Evolutionary conservation across 441 rosid species (phyloP).

Genomic region (Adansonia grandidieri): DNA sequence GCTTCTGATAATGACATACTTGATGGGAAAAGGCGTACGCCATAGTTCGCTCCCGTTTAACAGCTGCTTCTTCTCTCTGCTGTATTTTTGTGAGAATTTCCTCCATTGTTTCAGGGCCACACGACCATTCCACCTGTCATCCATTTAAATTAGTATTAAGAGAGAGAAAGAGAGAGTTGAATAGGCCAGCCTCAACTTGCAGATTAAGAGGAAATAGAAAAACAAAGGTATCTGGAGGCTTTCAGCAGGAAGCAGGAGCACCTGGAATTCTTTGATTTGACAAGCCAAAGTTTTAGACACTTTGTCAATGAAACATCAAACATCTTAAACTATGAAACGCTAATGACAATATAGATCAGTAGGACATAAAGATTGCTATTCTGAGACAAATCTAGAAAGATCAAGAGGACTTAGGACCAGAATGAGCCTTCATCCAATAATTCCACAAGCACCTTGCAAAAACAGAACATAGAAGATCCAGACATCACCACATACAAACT

Average conservation of each 20-base stretch:
- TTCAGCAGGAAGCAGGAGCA: background rate
- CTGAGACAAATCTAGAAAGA: background rate
- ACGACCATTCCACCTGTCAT: conserved; percentile 84
- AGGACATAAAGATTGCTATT: background rate
- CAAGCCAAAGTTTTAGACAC: conserved; percentile 11
- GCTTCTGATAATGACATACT: conserved; percentile 40
- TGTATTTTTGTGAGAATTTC: conserved; percentile 72
- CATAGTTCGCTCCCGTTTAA: conserved; percentile 85
- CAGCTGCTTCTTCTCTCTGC: conserved; percentile 85
- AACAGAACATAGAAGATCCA: background rate
- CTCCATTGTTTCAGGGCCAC: conserved; percentile 82
- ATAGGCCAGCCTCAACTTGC: background rate
- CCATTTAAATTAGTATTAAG: conserved; percentile 15
- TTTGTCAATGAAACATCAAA: background rate
- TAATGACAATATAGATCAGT: background rate
- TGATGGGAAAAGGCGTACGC: conserved; percentile 97
- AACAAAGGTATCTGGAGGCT: background rate
- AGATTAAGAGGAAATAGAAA: background rate
- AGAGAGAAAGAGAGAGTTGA: background rate
- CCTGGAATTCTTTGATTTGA: background rate
- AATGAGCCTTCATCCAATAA: background rate
- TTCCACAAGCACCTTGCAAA: background rate
- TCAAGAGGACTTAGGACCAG: too few relatives aligned
- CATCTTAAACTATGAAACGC: background rate
- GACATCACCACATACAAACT: background rate